Evolutionary conservation across 768 basidiomycete genomes (phyloP), one percentile per base, ranked within the genome.

Genomic region (Psilocybe subaeruginosa): DNA sequence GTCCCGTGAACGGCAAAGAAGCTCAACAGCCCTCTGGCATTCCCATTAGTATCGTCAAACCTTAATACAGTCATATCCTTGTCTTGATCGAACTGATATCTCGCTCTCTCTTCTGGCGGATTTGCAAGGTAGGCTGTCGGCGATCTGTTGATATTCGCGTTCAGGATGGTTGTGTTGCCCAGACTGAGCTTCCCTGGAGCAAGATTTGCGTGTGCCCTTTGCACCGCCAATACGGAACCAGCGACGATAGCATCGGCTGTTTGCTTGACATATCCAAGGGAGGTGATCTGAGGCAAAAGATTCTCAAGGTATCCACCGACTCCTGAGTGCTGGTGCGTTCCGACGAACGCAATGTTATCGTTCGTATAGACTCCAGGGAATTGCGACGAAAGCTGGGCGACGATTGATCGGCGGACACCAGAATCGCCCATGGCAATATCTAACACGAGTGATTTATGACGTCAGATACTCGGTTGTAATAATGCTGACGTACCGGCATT

Each of bases 381-480:
- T 47, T 80, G 73, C 8, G 78, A 64, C 6, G 85, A 79, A 8
- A 93, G 80, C 43, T 82, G 74, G 3, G 79, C 70, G 30, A 93
- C 81, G 65, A 93, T 86, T 12, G 85, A 82, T 29, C 90, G 85
- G 33, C 91, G 87, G 39, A 91, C 76, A 27, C 90, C 91, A 2
- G 84, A 85, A 72, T 92, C 92, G 9, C 91, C 91, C 88, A 92
- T 91, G 45, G 86, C 89, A 54, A 92, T 91, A 70, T 93, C 91
- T 87, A 31, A 49, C 39, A 29, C 53, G 8, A 47, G 37, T 27
- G 55, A 7, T 35, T 31, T 54, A 16, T 53, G 51, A 53, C 33
- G 51, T 17, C 30, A 37, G 1, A 41, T n/a, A 19, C 35, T 53
- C 31, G 31, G n/a, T 16, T 46, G 14, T 37, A 27, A 43, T 30